Evolutionary conservation across 768 basidiomycete genomes (phyloP).

Genomic region (Suillus paluster): DNA sequence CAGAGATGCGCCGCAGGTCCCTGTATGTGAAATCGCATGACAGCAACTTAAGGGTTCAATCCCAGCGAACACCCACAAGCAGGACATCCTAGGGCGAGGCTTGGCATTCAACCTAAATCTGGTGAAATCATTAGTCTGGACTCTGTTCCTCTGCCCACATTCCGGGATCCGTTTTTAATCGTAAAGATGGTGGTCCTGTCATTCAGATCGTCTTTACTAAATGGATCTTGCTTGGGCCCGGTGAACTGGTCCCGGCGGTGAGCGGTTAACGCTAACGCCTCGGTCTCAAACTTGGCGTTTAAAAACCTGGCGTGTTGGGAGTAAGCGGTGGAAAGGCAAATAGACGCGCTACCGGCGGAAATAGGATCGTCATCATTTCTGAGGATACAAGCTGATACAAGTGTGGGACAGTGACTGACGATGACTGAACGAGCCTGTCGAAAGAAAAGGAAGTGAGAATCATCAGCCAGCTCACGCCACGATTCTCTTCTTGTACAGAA

Average conservation of each 20-base stretch:
- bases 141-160: too few species aligned
- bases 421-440: neutral
- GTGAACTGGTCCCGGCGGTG: neutral
- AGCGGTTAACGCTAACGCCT: neutral
- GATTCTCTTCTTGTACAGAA: neutral
- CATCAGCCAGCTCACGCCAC: neutral
- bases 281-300: too few species aligned
- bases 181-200: too few species aligned
- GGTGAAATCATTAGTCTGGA: too few species aligned
- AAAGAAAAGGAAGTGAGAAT: conserved; percentile 2
- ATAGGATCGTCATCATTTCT: too few species aligned
- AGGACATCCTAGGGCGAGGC: neutral
- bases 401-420: neutral
- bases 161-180: neutral
- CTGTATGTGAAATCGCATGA: neutral
- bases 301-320: too few species aligned
- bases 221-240: neutral
- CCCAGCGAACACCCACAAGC: neutral
- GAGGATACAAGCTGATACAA: neutral
- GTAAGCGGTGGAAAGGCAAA: neutral
- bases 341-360: neutral
- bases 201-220: neutral
- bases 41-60: neutral
- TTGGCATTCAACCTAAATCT: neutral
- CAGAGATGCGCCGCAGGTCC: neutral